These are phyloP conservation scores for Phialemoniopsis sp. DNA, from an alignment of 2,329 filamentous ascomycete species.

Conservation along the genomic window DNA sequence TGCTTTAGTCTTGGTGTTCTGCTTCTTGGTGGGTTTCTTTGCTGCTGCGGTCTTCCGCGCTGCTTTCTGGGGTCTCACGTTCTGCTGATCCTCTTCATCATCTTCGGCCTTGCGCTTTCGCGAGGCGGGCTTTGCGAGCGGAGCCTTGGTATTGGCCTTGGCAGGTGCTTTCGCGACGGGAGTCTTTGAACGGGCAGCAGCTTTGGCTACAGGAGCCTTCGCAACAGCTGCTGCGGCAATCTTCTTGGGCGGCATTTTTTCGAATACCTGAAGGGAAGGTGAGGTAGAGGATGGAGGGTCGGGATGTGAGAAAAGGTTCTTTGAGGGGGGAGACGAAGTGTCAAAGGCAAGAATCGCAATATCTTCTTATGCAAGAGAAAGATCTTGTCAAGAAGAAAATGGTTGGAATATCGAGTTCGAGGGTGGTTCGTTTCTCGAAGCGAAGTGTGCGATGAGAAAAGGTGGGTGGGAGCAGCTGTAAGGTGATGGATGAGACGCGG, in stretches of 20 bases:
- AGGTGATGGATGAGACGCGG: no score
- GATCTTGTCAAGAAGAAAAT: not conserved
- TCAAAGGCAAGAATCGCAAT: not conserved
- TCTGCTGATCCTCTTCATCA: constrained; percentile 1
- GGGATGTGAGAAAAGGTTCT: not conserved
- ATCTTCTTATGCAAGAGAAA: not conserved
- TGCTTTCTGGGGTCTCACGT: constrained; percentile 1
- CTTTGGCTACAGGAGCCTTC: constrained; percentile 17
- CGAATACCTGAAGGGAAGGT: not conserved
- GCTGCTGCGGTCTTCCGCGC: constrained; percentile 1
- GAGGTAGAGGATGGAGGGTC: not conserved
- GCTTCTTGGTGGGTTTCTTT: constrained; percentile 6
- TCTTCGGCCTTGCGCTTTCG: constrained; percentile 8
- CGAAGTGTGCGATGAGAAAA: no score
- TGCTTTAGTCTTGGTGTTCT: constrained; percentile 3
- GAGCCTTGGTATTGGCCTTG: constrained; percentile 8
- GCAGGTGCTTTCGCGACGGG: constrained; percentile 21
- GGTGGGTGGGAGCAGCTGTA: no score
- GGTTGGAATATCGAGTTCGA: not conserved
- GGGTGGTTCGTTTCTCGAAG: no score
- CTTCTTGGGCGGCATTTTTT: not conserved
- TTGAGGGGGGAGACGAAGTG: not conserved
- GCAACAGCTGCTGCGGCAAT: not conserved
- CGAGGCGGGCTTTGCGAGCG: constrained; percentile 9
- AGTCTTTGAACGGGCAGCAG: constrained; percentile 36